Percentiles rank a stretch among this genome's conserved stretches.
phyloP scores from a whole-genome alignment of 768 basidiomycete species.

The Phylloporus sp. region DNA sequence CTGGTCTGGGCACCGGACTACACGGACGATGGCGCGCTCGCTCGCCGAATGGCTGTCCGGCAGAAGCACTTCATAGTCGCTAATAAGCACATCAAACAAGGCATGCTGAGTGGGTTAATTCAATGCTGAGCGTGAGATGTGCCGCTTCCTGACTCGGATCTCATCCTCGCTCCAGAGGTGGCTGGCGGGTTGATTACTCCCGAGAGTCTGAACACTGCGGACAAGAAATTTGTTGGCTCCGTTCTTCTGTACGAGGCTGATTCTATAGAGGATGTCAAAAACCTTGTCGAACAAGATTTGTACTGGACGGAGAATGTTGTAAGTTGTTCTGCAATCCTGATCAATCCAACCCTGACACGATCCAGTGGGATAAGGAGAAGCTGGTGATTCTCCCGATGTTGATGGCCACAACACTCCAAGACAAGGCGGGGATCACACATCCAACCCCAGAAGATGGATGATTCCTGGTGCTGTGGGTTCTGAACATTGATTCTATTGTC shows the following conservation, averaged over 20 bases:
- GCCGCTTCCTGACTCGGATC: slow-evolving; percentile 7
- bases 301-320: slow-evolving; percentile 45
- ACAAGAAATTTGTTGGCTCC: slow-evolving; percentile 62
- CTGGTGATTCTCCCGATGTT: slow-evolving; percentile 47
- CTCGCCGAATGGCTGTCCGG: slow-evolving; percentile 55
- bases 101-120: slow-evolving; percentile 46
- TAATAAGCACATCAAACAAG: slow-evolving; percentile 37
- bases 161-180: slow-evolving; percentile 33
- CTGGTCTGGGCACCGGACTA: slow-evolving; percentile 67
- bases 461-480: neutral
- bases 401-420: slow-evolving; percentile 35
- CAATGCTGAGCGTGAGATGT: slow-evolving; percentile 1
- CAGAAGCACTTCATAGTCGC: slow-evolving; percentile 47
- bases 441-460: slow-evolving; percentile 13
- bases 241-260: slow-evolving; percentile 52
- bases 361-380: slow-evolving; percentile 57
- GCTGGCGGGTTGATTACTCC: slow-evolving; percentile 59
- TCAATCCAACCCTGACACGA: neutral
- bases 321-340: slow-evolving; percentile 18
- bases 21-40: slow-evolving; percentile 53
- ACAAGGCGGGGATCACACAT: slow-evolving; percentile 18
- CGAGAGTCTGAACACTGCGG: slow-evolving; percentile 47
- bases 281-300: slow-evolving; percentile 39
- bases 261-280: slow-evolving; percentile 42
- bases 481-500: neutral